These are phyloP conservation scores for Syzygium jambos DNA, from an alignment of 345 rosid species.

Conservation along the genomic window DNA sequence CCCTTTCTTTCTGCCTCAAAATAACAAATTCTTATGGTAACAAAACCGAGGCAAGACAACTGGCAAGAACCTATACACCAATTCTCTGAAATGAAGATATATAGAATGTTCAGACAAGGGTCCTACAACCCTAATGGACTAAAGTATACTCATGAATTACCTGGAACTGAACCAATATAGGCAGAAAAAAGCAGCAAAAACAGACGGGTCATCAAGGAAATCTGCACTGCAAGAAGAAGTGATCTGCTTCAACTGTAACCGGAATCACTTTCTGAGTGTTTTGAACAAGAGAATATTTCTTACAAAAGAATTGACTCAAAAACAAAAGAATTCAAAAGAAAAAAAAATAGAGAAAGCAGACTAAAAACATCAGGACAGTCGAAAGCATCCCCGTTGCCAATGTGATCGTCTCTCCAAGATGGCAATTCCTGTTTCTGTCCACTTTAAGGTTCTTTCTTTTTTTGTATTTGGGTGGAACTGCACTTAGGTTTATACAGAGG, in stretches of 20 bases:
- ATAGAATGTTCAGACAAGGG: not conserved
- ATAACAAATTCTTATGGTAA: not conserved
- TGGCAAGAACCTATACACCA: not conserved
- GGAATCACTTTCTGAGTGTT: not conserved
- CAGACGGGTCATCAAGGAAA: not conserved
- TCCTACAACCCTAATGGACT: not conserved
- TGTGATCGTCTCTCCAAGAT: slow-evolving; percentile 1
- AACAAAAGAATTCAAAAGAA: slow-evolving; percentile 34
- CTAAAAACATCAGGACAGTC: not conserved
- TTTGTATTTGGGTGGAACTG: not conserved
- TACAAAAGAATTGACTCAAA: slow-evolving; percentile 36
- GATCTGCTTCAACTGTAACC: slow-evolving; percentile 14
- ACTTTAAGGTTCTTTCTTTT: not conserved
- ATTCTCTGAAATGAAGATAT: not conserved
- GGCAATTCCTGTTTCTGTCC: slow-evolving; percentile 8
- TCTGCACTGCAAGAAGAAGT: not conserved
- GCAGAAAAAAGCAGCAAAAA: not conserved
- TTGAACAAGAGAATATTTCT: slow-evolving; percentile 10
- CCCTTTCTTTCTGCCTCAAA: not conserved
- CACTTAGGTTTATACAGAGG: not conserved
- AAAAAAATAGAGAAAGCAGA: slow-evolving; percentile 7
- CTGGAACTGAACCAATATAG: not conserved
- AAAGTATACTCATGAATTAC: not conserved
- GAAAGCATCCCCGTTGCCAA: slow-evolving; percentile 1
- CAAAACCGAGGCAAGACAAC: not conserved